Evolutionary conservation across 139 green algal species (phyloP).

Genomic region (Trebouxia sp.): DNA sequence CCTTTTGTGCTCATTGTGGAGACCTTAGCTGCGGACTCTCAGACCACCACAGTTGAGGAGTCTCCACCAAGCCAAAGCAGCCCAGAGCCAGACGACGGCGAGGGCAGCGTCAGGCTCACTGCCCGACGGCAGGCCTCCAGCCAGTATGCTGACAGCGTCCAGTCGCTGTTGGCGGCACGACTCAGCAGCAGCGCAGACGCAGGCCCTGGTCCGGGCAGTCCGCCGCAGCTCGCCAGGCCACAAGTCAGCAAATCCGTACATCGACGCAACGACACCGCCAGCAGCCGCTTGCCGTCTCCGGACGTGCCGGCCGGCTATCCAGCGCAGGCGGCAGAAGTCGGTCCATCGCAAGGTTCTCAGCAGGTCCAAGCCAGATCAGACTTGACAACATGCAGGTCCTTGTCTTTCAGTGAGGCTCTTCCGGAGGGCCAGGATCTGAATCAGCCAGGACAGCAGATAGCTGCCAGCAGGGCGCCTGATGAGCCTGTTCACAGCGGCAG

Average conservation of each 20-base stretch:
- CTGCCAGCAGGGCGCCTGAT: neutral
- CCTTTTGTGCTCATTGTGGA: constrained; percentile 86
- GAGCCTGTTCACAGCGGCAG: neutral
- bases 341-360: neutral
- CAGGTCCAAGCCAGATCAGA: neutral
- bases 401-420: neutral
- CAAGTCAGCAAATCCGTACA: neutral
- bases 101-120: neutral
- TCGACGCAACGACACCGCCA: constrained; percentile 18
- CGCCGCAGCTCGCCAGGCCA: neutral
- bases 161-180: constrained; percentile 17
- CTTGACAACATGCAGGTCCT: neutral
- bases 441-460: neutral
- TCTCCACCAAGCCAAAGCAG: neutral
- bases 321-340: neutral
- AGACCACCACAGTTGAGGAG: constrained; percentile 12
- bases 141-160: constrained; percentile 43
- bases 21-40: constrained; percentile 58
- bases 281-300: constrained; percentile 17
- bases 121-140: neutral
- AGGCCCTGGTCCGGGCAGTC: constrained; percentile 24
- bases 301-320: neutral
- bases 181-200: neutral
- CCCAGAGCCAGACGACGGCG: neutral
- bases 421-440: neutral